phyloP scores from a whole-genome alignment of 768 basidiomycete genomes.

The Boletus tomentosulus region DNA sequence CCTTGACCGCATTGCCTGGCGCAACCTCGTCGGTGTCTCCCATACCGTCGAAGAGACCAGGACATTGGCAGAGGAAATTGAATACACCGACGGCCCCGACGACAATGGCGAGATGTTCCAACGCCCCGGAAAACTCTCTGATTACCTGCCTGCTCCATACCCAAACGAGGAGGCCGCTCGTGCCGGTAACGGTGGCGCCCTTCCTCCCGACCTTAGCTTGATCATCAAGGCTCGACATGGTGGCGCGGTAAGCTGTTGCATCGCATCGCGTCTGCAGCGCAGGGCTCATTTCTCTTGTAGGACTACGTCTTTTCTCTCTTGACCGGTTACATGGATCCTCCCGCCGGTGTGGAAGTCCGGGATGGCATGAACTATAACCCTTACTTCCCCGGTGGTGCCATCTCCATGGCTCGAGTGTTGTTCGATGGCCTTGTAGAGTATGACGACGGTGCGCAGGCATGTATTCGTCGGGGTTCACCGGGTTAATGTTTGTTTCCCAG shows the following conservation, averaged over 20 bases:
- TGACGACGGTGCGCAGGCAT: slow-evolving; percentile 67
- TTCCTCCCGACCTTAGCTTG: slow-evolving; percentile 95
- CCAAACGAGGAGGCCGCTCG: slow-evolving; percentile 97
- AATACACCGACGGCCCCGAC: slow-evolving; percentile 95
- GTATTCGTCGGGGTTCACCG: not conserved
- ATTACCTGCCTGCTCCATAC: slow-evolving; percentile 94
- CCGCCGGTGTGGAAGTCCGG: slow-evolving; percentile 90
- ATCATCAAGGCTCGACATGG: slow-evolving; percentile 99
- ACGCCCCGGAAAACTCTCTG: slow-evolving; percentile 95
- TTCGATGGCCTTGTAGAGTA: slow-evolving; percentile 97
- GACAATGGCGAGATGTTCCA: slow-evolving; percentile 97
- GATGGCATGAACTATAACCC: slow-evolving; percentile 99
- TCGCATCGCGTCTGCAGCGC: not conserved
- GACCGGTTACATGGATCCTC: slow-evolving; percentile 95
- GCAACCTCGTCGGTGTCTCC: slow-evolving; percentile 97
- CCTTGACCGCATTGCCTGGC: slow-evolving; percentile 98
- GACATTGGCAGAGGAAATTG: slow-evolving; percentile 91
- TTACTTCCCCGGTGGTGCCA: slow-evolving; percentile 98
- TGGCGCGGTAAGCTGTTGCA: slow-evolving; percentile 65
- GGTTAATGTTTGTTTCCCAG: slow-evolving; percentile 36
- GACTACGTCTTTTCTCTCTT: slow-evolving; percentile 97
- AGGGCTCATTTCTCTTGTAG: slow-evolving; percentile 36
- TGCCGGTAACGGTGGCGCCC: slow-evolving; percentile 88
- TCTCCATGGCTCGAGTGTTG: slow-evolving; percentile 95
- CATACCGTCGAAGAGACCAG: slow-evolving; percentile 90